phyloP scores from a whole-genome alignment of 2,329 filamentous ascomycete genomes.

The Aspergillus felis region DNA sequence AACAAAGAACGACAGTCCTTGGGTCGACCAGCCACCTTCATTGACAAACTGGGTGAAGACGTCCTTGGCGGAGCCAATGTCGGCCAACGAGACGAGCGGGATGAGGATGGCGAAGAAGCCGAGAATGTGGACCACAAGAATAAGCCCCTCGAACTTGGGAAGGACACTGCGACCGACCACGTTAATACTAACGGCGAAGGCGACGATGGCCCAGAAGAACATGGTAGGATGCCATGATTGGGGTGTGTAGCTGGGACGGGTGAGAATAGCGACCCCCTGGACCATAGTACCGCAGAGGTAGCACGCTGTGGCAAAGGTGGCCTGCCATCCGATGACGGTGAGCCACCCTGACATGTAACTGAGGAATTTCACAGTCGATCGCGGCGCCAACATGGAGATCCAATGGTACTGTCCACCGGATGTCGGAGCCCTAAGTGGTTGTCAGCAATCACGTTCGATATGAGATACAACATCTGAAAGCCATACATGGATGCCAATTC shows the following conservation, averaged over 20 bases:
- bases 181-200: conserved; percentile 41
- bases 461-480: neutral
- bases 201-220: conserved; percentile 42
- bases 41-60: conserved; percentile 23
- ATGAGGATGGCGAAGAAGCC: conserved; percentile 52
- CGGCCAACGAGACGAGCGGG: conserved; percentile 41
- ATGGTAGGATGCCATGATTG: conserved; percentile 49
- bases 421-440: conserved; percentile 26
- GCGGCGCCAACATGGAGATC: conserved; percentile 39
- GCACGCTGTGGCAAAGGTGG: conserved; percentile 34
- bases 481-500: conserved; percentile 32
- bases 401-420: conserved; percentile 40
- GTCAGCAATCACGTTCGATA: neutral
- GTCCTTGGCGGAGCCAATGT: conserved; percentile 11
- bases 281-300: conserved; percentile 32
- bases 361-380: conserved; percentile 29
- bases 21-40: conserved; percentile 16
- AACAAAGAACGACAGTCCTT: conserved; percentile 24
- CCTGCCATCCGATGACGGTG: conserved; percentile 43
- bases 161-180: conserved; percentile 40
- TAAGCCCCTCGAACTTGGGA: conserved; percentile 46
- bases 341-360: conserved; percentile 42
- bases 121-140: conserved; percentile 48
- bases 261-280: conserved; percentile 36
- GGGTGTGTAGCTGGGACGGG: conserved; percentile 30